These are phyloP conservation scores for Leptographium wingfieldii DNA, from an alignment of 2,329 filamentous ascomycete species.

Conservation along the genomic window DNA sequence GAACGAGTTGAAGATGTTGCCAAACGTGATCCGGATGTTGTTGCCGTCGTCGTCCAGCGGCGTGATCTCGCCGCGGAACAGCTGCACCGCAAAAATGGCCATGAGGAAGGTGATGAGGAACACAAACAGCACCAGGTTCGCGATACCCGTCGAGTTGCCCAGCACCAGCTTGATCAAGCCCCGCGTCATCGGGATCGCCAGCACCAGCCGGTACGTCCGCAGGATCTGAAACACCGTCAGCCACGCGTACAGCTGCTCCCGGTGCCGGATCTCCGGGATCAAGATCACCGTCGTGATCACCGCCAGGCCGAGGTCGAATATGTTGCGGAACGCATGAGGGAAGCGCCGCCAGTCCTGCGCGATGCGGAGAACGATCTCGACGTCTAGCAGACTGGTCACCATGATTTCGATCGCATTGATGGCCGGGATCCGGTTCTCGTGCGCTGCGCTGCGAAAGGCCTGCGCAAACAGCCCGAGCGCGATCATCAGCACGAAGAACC, in stretches of 20 bases:
- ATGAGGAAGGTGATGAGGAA: conserved; percentile 91
- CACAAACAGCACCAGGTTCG: conserved; percentile 91
- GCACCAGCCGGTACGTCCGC: conserved; percentile 79
- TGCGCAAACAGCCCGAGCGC: conserved; percentile 68
- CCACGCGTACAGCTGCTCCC: conserved; percentile 67
- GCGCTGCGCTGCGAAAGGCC: conserved; percentile 61
- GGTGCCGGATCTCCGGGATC: conserved; percentile 64
- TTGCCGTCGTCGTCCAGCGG: conserved; percentile 46
- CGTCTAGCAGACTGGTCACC: conserved; percentile 64
- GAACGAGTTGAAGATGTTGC: conserved; percentile 89
- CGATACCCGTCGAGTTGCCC: conserved; percentile 81
- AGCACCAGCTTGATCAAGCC: conserved; percentile 80
- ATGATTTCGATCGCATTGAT: conserved; percentile 62
- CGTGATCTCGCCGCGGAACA: conserved; percentile 81
- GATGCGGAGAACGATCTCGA: conserved; percentile 76
- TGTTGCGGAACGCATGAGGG: conserved; percentile 58
- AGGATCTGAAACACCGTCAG: conserved; percentile 88
- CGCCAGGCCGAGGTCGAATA: conserved; percentile 69
- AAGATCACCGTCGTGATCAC: conserved; percentile 76
- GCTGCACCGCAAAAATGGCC: conserved; percentile 83
- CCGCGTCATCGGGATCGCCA: conserved; percentile 77
- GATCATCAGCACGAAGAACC: conserved; percentile 73
- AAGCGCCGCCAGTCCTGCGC: conserved; percentile 70
- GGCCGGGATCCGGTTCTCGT: conserved; percentile 51
- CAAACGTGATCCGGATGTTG: conserved; percentile 61